Base-by-base conservation (phyloP, 163 green algal species). In the Scenedesmus sp. region DNA sequence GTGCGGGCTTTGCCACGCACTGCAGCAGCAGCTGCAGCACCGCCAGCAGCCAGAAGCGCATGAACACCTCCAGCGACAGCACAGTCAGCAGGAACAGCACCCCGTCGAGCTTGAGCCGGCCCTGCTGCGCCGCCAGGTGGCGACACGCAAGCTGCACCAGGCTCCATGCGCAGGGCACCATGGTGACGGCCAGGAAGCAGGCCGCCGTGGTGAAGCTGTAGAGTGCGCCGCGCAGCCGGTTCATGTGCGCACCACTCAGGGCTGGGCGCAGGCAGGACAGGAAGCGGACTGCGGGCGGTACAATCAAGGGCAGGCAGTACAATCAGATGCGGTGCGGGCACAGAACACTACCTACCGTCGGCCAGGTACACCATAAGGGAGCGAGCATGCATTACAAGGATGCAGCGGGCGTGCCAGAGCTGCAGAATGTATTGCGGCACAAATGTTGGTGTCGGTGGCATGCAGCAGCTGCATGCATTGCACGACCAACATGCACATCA, bases 1-100 rank as follows among this genome's bases (percentile, higher is more conserved):
- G 5, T 16, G 40, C 87, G 18, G 87, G 87, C 51, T 51, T 68
- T 40, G 87, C 40, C 15, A 87, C 18, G 12, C 87, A 59, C 51
- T 87, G 78, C 78, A 81, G 12, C 53, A 81, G 24, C 87, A 87
- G 43, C 81, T 83, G 68, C 35, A 80, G 15, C 15, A 92, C 82
- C 12, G 88, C 82, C 35, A 92, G 81, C 81, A 92, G 33, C 88
- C 84, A 93, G 53, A 91, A 86, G n/a, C 81, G 72, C 90, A 91
- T 82, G 86, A 90, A 93, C 33, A 91, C 76, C 78, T 91, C 90
- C 26, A 90, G 24, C 20, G 37, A 37, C 53, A 90, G 15, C 30
- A 93, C 84, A 7, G 83, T 88, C 20, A 68, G 3, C 78, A 88
- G 24, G 16, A 87, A 81, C 76, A 79, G 40, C 33, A 90, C 44